Percentiles rank a stretch among this genome's conserved stretches.
Evolutionary conservation across 805 yeast species (phyloP).

Genomic region (Monosporozyma solicola): DNA sequence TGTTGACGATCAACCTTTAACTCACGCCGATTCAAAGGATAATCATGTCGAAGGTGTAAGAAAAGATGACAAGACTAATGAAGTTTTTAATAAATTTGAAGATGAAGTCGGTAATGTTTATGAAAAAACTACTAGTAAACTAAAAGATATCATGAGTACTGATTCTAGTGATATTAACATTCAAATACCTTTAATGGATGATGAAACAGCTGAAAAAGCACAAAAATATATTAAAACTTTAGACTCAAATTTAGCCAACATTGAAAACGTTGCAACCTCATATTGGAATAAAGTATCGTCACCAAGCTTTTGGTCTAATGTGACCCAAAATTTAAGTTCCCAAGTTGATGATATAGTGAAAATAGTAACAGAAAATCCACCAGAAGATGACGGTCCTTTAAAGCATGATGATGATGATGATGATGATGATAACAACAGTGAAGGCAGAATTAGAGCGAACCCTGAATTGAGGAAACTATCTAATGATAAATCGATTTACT

Average conservation of each 20-base stretch:
- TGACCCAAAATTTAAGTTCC: slow-evolving; percentile 8
- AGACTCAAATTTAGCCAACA: slow-evolving; percentile 63
- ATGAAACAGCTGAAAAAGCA: slow-evolving; percentile 32
- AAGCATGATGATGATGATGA: slow-evolving; percentile 15
- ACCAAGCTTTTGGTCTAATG: slow-evolving; percentile 23
- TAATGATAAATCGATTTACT: slow-evolving; percentile 39
- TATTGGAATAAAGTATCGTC: slow-evolving; percentile 26
- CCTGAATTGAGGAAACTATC: slow-evolving; percentile 52
- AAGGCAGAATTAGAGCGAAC: slow-evolving; percentile 48
- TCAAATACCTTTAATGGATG: slow-evolving; percentile 2
- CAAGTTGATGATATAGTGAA: slow-evolving; percentile 18
- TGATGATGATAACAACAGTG: slow-evolving; percentile 22
- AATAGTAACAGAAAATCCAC: slow-evolving; percentile 3
- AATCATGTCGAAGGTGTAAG: not conserved
- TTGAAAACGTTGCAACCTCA: slow-evolving; percentile 60
- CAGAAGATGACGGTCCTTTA: not conserved
- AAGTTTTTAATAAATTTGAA: slow-evolving; percentile 43
- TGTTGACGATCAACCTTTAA: not conserved
- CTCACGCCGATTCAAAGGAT: not conserved
- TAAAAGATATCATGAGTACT: not conserved
- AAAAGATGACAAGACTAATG: slow-evolving; percentile 42
- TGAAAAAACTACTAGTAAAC: slow-evolving; percentile 19
- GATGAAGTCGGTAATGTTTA: slow-evolving; percentile 36
- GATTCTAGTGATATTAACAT: slow-evolving; percentile 2
- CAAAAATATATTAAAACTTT: slow-evolving; percentile 60